These are phyloP conservation scores for Beauveria pseudobassiana DNA, from an alignment of 2,329 filamentous ascomycete species.

Conservation along the genomic window DNA sequence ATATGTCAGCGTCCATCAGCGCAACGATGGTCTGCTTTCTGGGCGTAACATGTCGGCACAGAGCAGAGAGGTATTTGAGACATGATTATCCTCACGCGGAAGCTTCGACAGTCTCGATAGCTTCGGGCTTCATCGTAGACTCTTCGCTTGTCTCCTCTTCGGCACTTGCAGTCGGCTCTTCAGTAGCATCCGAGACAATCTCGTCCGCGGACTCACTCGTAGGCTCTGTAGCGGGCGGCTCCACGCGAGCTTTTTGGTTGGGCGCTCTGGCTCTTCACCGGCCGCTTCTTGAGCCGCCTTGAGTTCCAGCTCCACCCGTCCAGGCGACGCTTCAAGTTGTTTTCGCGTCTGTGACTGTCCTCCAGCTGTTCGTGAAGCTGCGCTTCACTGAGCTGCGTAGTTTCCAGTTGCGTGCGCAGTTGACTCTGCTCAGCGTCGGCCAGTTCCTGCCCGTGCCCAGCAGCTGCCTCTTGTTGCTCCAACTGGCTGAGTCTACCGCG, in stretches of 20 bases:
- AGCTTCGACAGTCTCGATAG: not conserved
- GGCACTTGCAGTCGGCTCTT: not conserved
- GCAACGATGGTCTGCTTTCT: not conserved
- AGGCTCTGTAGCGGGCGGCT: conserved; percentile 11
- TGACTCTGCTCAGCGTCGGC: conserved; percentile 48
- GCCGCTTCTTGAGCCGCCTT: conserved; percentile 23
- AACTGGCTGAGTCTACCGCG: conserved; percentile 69
- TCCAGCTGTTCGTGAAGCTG: conserved; percentile 59
- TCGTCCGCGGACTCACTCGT: not conserved
- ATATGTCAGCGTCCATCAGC: not conserved
- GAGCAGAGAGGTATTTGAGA: not conserved
- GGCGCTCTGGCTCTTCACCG: conserved; percentile 17
- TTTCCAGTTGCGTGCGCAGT: conserved; percentile 48
- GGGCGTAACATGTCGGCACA: not conserved
- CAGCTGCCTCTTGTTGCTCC: conserved; percentile 66
- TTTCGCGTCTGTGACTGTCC: conserved; percentile 70
- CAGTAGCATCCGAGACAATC: not conserved
- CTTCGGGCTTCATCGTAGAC: not conserved
- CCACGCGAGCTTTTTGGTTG: conserved; percentile 21
- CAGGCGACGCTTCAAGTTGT: conserved; percentile 73
- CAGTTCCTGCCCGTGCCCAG: conserved; percentile 53
- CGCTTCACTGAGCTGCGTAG: conserved; percentile 30
- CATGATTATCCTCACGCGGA: not conserved
- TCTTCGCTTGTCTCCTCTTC: not conserved
- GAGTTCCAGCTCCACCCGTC: conserved; percentile 64